phyloP scores from a whole-genome alignment of 2,329 filamentous ascomycete species.

The Lasiodiplodia theobromae region DNA sequence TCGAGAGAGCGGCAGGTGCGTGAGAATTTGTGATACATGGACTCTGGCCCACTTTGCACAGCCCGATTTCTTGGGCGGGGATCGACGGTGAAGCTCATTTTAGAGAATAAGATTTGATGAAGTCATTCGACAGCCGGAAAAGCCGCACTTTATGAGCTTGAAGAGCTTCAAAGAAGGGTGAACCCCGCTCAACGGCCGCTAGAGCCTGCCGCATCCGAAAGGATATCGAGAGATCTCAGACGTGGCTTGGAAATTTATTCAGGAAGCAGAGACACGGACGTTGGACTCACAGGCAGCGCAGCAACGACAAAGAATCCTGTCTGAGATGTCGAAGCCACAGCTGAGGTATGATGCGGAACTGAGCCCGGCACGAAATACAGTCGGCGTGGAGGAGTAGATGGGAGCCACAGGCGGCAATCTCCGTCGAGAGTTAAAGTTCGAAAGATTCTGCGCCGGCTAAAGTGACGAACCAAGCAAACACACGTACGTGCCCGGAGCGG shows the following conservation, averaged over 20 bases:
- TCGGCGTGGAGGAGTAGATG: neutral
- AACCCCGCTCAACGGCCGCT: neutral
- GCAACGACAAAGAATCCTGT: neutral
- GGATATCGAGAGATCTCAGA: neutral
- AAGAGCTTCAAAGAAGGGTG: neutral
- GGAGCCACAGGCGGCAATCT: neutral
- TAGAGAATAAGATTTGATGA: constrained; percentile 3
- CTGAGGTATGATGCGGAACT: neutral
- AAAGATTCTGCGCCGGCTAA: neutral
- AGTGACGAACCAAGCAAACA: neutral
- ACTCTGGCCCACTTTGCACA: neutral
- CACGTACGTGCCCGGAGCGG: neutral
- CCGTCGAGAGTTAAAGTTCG: neutral
- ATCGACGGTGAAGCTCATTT: neutral
- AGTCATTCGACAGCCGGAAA: neutral
- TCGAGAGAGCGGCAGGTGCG: neutral
- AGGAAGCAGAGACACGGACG: constrained; percentile 6
- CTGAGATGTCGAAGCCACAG: neutral
- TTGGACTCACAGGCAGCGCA: neutral
- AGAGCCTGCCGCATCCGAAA: neutral
- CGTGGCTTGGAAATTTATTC: neutral
- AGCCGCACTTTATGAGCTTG: constrained; percentile 3
- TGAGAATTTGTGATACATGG: constrained; percentile 15
- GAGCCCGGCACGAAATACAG: neutral
- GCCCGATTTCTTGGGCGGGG: neutral